Conservation (phyloP, 805 yeast genomes). For the Maudiozyma turicensis region DNA sequence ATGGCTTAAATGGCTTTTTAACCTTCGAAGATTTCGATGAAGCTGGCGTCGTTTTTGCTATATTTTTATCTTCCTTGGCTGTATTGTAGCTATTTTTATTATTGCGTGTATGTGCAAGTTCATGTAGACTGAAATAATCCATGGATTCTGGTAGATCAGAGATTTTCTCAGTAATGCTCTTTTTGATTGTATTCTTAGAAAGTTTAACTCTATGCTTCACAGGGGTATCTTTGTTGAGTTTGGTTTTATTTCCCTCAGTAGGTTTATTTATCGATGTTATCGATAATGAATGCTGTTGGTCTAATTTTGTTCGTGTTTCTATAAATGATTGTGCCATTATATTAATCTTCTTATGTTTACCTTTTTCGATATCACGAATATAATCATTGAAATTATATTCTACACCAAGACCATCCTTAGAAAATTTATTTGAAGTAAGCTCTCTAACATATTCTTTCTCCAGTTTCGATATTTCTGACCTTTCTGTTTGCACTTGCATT, state of each 20-base stretch:
- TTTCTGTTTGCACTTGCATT: slow-evolving; percentile 24
- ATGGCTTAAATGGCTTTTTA: neutral
- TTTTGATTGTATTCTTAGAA: neutral
- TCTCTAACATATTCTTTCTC: slow-evolving; percentile 19
- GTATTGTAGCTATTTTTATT: neutral
- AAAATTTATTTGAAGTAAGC: slow-evolving; percentile 7
- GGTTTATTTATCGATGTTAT: neutral
- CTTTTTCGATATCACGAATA: slow-evolving; percentile 12
- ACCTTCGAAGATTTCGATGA: neutral
- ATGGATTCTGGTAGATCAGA: neutral
- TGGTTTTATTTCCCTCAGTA: neutral
- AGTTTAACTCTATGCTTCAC: neutral
- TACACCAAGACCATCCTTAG: slow-evolving; percentile 3
- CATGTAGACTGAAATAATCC: neutral
- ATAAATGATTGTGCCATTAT: slow-evolving; percentile 12
- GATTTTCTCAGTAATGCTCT: neutral
- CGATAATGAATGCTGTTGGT: slow-evolving; percentile 6
- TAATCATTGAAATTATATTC: slow-evolving; percentile 20
- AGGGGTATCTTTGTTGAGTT: neutral
- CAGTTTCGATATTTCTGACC: slow-evolving; percentile 16
- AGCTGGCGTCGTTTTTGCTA: neutral
- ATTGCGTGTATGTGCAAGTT: neutral
- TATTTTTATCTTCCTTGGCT: neutral
- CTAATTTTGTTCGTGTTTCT: slow-evolving; percentile 1
- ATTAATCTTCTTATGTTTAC: slow-evolving; percentile 13